A percentile compares a stretch with the other conserved stretches of the same genome.
phyloP scores from a whole-genome alignment of 2,329 filamentous ascomycete species.

The Cyphellophora attinorum region DNA sequence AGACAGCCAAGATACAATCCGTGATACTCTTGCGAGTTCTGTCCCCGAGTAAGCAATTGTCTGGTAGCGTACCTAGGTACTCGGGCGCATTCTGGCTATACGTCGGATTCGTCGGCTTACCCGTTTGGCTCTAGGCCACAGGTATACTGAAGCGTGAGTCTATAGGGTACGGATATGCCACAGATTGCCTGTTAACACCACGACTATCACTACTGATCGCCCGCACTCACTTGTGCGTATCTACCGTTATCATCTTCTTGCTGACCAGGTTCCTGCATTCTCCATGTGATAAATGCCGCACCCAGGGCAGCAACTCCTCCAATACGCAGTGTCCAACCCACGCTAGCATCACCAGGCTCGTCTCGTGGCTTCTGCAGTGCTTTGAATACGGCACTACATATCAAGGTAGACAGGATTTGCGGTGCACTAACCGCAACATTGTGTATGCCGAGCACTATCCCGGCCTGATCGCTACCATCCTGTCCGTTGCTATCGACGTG shows the following conservation, averaged over 20 bases:
- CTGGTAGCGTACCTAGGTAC: too few relatives aligned
- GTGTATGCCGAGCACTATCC: constrained; percentile 87
- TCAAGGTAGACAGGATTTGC: constrained; percentile 80
- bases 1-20: too few relatives aligned
- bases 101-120: too few relatives aligned
- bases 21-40: too few relatives aligned
- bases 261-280: constrained; percentile 15
- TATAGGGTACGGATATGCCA: too few relatives aligned
- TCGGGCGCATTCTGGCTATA: too few relatives aligned
- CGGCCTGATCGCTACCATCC: constrained; percentile 62
- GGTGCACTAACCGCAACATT: constrained; percentile 90
- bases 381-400: constrained; percentile 76
- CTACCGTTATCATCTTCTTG: constrained; percentile 7
- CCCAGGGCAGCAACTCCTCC: constrained; percentile 70
- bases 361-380: constrained; percentile 80
- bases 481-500: constrained; percentile 22
- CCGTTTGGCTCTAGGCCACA: too few relatives aligned
- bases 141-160: too few relatives aligned
- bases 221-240: too few relatives aligned
- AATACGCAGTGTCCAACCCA: constrained; percentile 76
- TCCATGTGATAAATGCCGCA: constrained; percentile 47
- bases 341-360: constrained; percentile 72
- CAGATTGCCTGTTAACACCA: too few relatives aligned
- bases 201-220: too few relatives aligned
- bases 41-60: too few relatives aligned